Evolutionary conservation across 2,329 filamentous ascomycete genomes (phyloP).

Genomic region (Rhexocercosporidium sp.): DNA sequence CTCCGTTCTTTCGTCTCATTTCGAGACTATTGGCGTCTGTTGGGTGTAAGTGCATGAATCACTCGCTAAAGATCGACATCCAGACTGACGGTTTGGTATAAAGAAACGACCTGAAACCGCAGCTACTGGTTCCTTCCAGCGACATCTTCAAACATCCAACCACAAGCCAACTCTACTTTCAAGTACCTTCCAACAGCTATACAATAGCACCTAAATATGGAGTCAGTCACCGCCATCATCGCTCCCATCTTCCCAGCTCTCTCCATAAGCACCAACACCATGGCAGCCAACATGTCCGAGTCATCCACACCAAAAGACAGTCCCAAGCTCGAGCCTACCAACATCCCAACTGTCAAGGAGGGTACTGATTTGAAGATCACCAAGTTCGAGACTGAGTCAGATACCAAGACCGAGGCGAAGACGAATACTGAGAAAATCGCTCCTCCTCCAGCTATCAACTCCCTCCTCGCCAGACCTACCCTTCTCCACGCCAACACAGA

Average conservation of each 20-base stretch:
- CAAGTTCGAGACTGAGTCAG: neutral
- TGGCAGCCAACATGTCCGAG: neutral
- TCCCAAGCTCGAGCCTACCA: neutral
- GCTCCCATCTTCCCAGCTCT: neutral
- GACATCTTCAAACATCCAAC: neutral
- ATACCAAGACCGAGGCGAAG: neutral
- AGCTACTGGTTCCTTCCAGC: neutral
- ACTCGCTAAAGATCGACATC: neutral
- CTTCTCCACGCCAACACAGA: conserved; percentile 9
- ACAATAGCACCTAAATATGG: neutral
- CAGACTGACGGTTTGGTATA: neutral
- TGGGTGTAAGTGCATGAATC: neutral
- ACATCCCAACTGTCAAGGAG: no score
- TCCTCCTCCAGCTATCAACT: neutral
- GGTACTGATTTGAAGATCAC: neutral
- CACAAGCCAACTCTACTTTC: neutral
- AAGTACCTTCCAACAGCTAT: neutral
- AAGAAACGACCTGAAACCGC: neutral
- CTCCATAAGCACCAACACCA: neutral
- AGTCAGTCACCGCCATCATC: neutral
- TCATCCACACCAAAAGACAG: neutral
- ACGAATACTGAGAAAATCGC: neutral
- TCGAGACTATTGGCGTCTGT: neutral
- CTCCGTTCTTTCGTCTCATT: neutral
- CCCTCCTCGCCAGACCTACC: neutral